Evolutionary conservation across 2,329 filamentous ascomycete genomes (phyloP).

Genomic region (Gnomoniopsis sp.): DNA sequence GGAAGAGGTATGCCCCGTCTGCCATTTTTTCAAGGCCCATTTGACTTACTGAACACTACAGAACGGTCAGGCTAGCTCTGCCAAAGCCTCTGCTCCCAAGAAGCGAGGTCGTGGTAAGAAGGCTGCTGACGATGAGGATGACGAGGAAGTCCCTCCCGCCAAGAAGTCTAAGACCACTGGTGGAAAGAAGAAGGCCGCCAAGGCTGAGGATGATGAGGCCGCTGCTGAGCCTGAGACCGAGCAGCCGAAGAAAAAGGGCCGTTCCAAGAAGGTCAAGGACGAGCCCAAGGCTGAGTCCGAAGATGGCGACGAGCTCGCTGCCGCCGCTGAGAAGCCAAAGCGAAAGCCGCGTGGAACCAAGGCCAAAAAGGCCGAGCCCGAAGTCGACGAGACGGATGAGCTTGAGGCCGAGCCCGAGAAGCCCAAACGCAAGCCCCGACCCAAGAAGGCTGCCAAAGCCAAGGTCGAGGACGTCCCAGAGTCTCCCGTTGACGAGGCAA

Average conservation of each 20-base stretch:
- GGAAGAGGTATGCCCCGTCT: constrained; percentile 11
- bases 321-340: constrained; percentile 45
- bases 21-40: constrained; percentile 3
- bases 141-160: constrained; percentile 30
- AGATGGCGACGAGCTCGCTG: constrained; percentile 36
- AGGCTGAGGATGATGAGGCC: constrained; percentile 8
- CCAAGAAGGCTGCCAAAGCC: not conserved
- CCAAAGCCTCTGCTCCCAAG: constrained; percentile 31
- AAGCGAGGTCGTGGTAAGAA: constrained; percentile 32
- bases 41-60: constrained; percentile 10
- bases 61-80: constrained; percentile 21
- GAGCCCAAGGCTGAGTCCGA: constrained; percentile 13
- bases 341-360: constrained; percentile 18
- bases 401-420: constrained; percentile 34
- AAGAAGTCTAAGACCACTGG: constrained; percentile 23
- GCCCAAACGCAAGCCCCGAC: constrained; percentile 29
- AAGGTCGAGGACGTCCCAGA: not conserved
- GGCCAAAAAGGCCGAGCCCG: not conserved
- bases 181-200: not conserved
- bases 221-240: constrained; percentile 20
- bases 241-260: constrained; percentile 23
- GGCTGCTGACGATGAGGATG: constrained; percentile 27
- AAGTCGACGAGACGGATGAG: constrained; percentile 36
- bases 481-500: not conserved
- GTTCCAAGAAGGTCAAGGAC: constrained; percentile 25